Evolutionary conservation across 345 rosid species (phyloP), one percentile per base, ranked within the genome.

Genomic region (Pistacia integerrima): DNA sequence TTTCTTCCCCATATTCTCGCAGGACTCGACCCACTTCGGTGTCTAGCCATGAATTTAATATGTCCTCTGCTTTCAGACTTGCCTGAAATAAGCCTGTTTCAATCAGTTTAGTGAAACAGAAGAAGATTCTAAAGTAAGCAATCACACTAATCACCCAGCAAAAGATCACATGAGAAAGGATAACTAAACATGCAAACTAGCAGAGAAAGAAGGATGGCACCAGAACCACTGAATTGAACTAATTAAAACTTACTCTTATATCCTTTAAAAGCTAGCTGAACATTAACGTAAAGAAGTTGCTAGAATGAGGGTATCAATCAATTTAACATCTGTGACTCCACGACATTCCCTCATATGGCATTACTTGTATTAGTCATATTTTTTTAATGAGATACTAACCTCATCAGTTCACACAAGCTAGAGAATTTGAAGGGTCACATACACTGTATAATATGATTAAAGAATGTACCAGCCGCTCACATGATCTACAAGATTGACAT

Each of bases 1-100:
- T 91, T 80, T 94, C 98, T 84, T 94, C 98, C 1, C 98, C 97
- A 69, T 91, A 93, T 6, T 95, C 98, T 65, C 90, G 84, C 65
- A 95, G 82, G 67, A 95, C 78, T 57, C 90, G 82, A 33, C 96
- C 97, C 17, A 95, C 85, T 82, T 95, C 93, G 74, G 82, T 73
- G 64, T 88, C 96, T 48, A 97, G 98, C 98, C 99, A 95, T 30
- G 86, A 84, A 77, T 93, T 93, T 51, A 95, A 76, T 82, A 93
- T 93, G 82, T 95, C 95, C 78, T 88, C 89, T 16, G 99, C 99
- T 82, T 76, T 90, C 78, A 93, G 81, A 82, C 79, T 85, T 74
- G 88, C 97, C 97, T 94, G 89, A 73, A 81, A 83, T 72, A 77
- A 71, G 67, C 80, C 79, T 76, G 79, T 64, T 6, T 51, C 68